These are phyloP conservation scores for Saccharomyces mikatae DNA, from an alignment of 805 yeast genomes.

Conservation along the genomic window DNA sequence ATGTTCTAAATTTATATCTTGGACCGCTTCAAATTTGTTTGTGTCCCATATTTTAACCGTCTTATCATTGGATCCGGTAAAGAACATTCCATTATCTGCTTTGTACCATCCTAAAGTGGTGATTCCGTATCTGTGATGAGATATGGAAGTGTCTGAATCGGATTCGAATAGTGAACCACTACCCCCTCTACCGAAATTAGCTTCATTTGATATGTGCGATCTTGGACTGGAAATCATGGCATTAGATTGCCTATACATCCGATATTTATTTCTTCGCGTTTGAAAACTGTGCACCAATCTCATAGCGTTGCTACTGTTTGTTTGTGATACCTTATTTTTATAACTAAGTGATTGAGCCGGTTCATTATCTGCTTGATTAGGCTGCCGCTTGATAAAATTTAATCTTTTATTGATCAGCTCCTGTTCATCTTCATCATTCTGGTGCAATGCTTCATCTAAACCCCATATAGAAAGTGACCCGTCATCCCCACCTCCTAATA, in stretches of 20 bases:
- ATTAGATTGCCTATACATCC: conserved; percentile 16
- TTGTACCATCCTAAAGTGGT: conserved; percentile 85
- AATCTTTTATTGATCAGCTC: conserved; percentile 25
- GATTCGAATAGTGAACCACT: background rate
- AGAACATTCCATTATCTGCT: conserved; percentile 74
- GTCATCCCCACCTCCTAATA: conserved; percentile 22
- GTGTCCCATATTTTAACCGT: conserved; percentile 79
- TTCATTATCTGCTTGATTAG: background rate
- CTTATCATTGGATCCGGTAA: conserved; percentile 73
- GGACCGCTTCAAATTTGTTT: conserved; percentile 52
- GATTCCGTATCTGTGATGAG: conserved; percentile 59
- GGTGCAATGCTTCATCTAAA: conserved; percentile 16
- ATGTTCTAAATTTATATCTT: conserved; percentile 52
- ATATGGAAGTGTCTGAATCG: conserved; percentile 10
- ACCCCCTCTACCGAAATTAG: background rate
- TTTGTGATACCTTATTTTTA: background rate
- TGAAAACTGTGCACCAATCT: conserved; percentile 17
- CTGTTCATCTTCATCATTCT: conserved; percentile 16
- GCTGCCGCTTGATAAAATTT: conserved; percentile 7
- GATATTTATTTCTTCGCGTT: conserved; percentile 15
- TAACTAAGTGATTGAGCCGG: background rate
- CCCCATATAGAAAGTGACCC: conserved; percentile 32
- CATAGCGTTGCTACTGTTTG: background rate
- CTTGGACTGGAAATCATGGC: background rate
- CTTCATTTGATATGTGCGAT: background rate